A percentile compares a stretch with the other conserved stretches of the same genome.
Evolutionary conservation across 2,329 filamentous ascomycete species (phyloP).

Genomic region (Diaporthe ampelina): DNA sequence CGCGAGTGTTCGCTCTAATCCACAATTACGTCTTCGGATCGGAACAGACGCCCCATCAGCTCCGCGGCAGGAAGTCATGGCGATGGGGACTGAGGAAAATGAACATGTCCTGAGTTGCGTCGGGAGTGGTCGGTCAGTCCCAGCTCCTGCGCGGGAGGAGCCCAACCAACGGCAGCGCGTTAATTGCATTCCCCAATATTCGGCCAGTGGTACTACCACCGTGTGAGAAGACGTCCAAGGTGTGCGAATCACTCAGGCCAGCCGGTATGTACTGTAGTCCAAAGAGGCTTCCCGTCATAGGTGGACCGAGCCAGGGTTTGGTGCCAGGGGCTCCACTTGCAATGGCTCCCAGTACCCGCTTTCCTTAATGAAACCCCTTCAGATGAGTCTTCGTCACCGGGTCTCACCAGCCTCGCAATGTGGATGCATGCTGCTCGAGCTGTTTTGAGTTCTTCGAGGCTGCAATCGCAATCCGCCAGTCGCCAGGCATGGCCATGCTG

Average conservation of each 20-base stretch:
- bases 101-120: conserved; percentile 15
- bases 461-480: conserved; percentile 32
- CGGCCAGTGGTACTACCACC: conserved; percentile 38
- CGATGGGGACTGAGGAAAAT: conserved; percentile 14
- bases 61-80: conserved; percentile 17
- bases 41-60: conserved; percentile 29
- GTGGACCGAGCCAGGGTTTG: conserved; percentile 36
- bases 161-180: conserved; percentile 34
- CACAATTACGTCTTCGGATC: conserved; percentile 37
- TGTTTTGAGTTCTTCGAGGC: conserved; percentile 25
- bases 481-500: conserved; percentile 35
- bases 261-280: conserved; percentile 37
- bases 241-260: conserved; percentile 38
- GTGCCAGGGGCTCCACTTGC: conserved; percentile 36
- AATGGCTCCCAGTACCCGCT: conserved; percentile 38
- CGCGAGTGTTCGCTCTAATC: conserved; percentile 3
- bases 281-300: conserved; percentile 36
- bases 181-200: conserved; percentile 38
- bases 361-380: conserved; percentile 36
- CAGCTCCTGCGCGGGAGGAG: conserved; percentile 20
- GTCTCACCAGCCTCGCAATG: conserved; percentile 17
- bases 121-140: conserved; percentile 27
- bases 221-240: conserved; percentile 38
- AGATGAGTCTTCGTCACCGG: conserved; percentile 33
- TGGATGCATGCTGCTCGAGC: conserved; percentile 15